Percentiles rank a stretch among this genome's conserved stretches.
phyloP scores from a whole-genome alignment of 345 rosid species.

The Firmiana major region DNA sequence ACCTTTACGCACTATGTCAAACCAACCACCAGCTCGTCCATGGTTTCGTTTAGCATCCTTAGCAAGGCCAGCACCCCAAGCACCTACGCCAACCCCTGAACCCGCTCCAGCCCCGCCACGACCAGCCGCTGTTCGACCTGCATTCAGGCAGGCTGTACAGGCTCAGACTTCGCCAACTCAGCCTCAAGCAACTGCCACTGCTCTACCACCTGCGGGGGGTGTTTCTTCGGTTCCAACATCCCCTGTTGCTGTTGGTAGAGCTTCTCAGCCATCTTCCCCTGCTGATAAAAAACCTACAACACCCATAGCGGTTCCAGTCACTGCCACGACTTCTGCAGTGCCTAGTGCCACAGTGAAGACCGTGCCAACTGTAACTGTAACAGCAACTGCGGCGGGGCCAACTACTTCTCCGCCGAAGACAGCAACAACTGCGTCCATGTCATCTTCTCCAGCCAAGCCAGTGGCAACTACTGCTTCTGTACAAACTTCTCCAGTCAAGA shows the following conservation, averaged over 20 bases:
- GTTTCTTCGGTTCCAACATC: slow-evolving; percentile 32
- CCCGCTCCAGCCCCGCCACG: slow-evolving; percentile 35
- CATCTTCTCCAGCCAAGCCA: slow-evolving; percentile 8
- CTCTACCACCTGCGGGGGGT: not conserved
- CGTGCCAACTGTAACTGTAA: not conserved
- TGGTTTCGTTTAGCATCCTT: slow-evolving; percentile 56
- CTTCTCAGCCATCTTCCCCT: slow-evolving; percentile 28
- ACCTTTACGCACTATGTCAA: slow-evolving; percentile 29
- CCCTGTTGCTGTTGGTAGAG: slow-evolving; percentile 19
- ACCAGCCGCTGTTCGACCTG: slow-evolving; percentile 22
- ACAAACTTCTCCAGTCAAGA: slow-evolving; percentile 21
- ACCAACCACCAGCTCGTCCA: slow-evolving; percentile 41
- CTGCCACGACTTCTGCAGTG: not conserved
- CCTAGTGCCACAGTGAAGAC: slow-evolving; percentile 1
- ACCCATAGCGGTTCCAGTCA: not conserved
- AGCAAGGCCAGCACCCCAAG: slow-evolving; percentile 30
- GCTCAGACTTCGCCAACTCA: slow-evolving; percentile 20
- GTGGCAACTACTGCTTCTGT: not conserved
- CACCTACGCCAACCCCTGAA: slow-evolving; percentile 30
- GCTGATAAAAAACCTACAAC: slow-evolving; percentile 18
- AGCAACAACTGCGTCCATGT: slow-evolving; percentile 9
- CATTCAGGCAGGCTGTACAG: slow-evolving; percentile 34
- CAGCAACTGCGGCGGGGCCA: not conserved
- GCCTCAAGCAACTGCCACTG: slow-evolving; percentile 20
- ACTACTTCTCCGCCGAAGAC: slow-evolving; percentile 7